Evolutionary conservation across 78 protist genomes (phyloP).

Genomic region (Isochrysis galbana): DNA sequence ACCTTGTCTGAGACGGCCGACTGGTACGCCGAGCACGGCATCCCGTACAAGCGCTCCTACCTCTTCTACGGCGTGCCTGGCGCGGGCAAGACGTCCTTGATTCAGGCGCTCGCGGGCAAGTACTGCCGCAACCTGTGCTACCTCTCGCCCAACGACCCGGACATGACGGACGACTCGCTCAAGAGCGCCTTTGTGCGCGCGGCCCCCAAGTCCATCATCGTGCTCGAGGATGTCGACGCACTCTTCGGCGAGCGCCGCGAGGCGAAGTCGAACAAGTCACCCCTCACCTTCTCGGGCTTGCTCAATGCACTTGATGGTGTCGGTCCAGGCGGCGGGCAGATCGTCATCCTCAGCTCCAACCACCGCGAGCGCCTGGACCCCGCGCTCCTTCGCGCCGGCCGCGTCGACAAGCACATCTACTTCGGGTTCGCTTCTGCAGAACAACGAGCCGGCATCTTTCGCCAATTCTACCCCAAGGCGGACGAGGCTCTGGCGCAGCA

Average conservation of each 20-base stretch:
- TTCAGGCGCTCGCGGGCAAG: constrained; percentile 45
- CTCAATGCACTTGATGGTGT: constrained; percentile 59
- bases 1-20: neutral
- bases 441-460: constrained; percentile 25
- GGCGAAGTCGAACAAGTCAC: neutral
- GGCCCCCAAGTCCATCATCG: constrained; percentile 17
- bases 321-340: constrained; percentile 23
- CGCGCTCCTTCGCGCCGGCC: constrained; percentile 53
- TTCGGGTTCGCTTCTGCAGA: neutral
- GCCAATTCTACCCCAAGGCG: constrained; percentile 27
- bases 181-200: neutral
- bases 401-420: constrained; percentile 21
- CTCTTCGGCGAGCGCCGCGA: constrained; percentile 9
- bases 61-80: constrained; percentile 47
- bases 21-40: constrained; percentile 49
- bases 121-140: constrained; percentile 23
- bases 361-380: constrained; percentile 41
- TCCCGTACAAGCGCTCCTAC: constrained; percentile 40
- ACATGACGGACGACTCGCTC: constrained; percentile 37
- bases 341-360: constrained; percentile 53
- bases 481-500: neutral
- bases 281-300: constrained; percentile 47
- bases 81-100: constrained; percentile 42
- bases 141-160: constrained; percentile 5
- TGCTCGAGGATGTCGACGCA: constrained; percentile 54